A percentile compares a stretch with the other conserved stretches of the same genome.
phyloP scores from a whole-genome alignment of 768 basidiomycete species.

The Naematelia encephala region DNA sequence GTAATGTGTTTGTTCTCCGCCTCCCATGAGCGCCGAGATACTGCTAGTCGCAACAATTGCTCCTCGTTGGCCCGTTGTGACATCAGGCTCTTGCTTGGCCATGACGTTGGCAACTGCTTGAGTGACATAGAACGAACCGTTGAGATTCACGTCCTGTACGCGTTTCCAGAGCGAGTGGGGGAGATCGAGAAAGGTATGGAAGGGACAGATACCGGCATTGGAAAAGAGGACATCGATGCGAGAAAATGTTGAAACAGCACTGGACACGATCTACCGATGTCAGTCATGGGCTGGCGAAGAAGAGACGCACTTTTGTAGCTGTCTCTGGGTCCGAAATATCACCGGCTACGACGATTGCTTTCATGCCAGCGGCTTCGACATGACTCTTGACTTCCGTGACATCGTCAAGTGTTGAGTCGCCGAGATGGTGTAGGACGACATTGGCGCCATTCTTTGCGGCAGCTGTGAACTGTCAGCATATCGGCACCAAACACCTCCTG shows the following conservation, averaged over 20 bases:
- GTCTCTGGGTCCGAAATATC: slow-evolving; percentile 64
- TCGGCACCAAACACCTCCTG: neutral
- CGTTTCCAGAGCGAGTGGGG: slow-evolving; percentile 63
- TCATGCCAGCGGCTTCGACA: slow-evolving; percentile 55
- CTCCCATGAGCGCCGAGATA: slow-evolving; percentile 76
- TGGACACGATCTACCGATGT: slow-evolving; percentile 59
- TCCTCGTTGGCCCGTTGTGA: slow-evolving; percentile 55
- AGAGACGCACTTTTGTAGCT: slow-evolving; percentile 56
- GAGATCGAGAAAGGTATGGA: slow-evolving; percentile 70
- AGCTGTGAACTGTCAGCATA: slow-evolving; percentile 19
- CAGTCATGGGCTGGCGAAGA: neutral
- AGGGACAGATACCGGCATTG: slow-evolving; percentile 70
- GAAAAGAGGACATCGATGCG: slow-evolving; percentile 63
- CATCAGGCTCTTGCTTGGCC: slow-evolving; percentile 60
- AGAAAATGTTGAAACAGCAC: slow-evolving; percentile 61
- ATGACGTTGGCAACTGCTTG: slow-evolving; percentile 70
- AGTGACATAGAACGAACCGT: slow-evolving; percentile 65
- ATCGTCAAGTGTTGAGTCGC: slow-evolving; percentile 57
- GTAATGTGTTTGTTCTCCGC: slow-evolving; percentile 72
- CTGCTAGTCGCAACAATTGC: slow-evolving; percentile 72
- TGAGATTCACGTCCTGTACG: slow-evolving; percentile 68
- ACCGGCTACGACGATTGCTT: slow-evolving; percentile 59
- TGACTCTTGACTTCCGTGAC: slow-evolving; percentile 50
- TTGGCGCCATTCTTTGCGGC: slow-evolving; percentile 66
- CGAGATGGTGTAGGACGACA: slow-evolving; percentile 66